These are phyloP conservation scores for Sphagnum magellanicum DNA, from an alignment of 228 moss, liverwort and hornwort species.

Conservation along the genomic window DNA sequence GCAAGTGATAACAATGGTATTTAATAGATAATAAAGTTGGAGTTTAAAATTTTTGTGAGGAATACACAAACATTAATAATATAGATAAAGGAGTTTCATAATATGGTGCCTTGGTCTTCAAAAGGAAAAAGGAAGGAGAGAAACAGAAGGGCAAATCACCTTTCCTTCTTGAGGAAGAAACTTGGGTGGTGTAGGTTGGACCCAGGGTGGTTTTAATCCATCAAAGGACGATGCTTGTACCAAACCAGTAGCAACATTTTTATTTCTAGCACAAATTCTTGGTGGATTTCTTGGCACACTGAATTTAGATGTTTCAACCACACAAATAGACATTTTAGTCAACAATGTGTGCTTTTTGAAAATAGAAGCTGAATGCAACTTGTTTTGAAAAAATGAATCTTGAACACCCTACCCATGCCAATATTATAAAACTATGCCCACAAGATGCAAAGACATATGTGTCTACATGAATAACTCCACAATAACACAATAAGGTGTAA, in stretches of 20 bases:
- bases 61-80: not conserved
- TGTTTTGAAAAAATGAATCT: not conserved
- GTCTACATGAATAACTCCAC: too few species aligned
- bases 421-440: too few species aligned
- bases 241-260: slow-evolving; percentile 81
- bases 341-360: slow-evolving; percentile 8
- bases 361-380: not conserved
- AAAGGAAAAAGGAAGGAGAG: too few species aligned
- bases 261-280: slow-evolving; percentile 75
- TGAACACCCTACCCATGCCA: not conserved
- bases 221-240: slow-evolving; percentile 59
- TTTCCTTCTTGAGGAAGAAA: slow-evolving; percentile 88
- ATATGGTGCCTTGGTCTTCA: not conserved
- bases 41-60: too few species aligned
- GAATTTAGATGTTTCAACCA: slow-evolving; percentile 49
- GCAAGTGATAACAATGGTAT: too few species aligned
- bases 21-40: too few species aligned
- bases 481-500: too few species aligned
- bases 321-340: slow-evolving; percentile 33
- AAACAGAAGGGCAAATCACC: slow-evolving; percentile 17
- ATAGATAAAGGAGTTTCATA: not conserved
- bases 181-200: slow-evolving; percentile 76
- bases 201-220: slow-evolving; percentile 88
- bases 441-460: too few species aligned
- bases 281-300: slow-evolving; percentile 75